phyloP scores from a whole-genome alignment of 306 rosid species.

The Alnus rubra region DNA sequence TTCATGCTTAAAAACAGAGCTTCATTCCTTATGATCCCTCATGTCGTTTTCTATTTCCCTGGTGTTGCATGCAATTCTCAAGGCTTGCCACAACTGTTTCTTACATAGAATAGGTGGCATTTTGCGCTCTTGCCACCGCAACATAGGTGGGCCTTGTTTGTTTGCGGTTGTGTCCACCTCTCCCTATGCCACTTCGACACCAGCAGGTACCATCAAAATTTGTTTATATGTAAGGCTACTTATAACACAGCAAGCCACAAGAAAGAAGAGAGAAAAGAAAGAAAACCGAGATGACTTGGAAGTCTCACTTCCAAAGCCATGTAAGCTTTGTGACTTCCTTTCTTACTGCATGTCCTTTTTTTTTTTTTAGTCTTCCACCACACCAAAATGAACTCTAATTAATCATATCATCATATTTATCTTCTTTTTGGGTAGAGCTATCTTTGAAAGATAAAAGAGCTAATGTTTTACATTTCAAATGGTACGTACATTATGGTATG shows the following conservation, averaged over 20 bases:
- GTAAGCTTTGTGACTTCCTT: slow-evolving; percentile 24
- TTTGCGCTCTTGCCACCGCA: slow-evolving; percentile 47
- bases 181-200: not conserved
- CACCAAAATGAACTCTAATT: not conserved
- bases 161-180: not conserved
- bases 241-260: not conserved
- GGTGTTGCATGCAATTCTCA: slow-evolving; percentile 8
- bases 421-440: not conserved
- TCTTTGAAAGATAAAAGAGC: not conserved
- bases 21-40: too few species aligned
- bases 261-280: slow-evolving; percentile 2
- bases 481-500: not conserved
- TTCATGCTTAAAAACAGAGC: too few species aligned
- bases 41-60: too few species aligned
- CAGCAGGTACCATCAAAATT: not conserved
- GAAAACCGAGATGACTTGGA: slow-evolving; percentile 61
- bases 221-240: not conserved
- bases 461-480: not conserved
- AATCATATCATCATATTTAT: not conserved
- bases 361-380: not conserved
- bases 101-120: slow-evolving; percentile 5
- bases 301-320: slow-evolving; percentile 68
- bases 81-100: slow-evolving; percentile 20
- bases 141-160: not conserved
- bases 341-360: not conserved